These are phyloP conservation scores for Biancaea sappan DNA, from an alignment of 306 rosid genomes.

Conservation along the genomic window DNA sequence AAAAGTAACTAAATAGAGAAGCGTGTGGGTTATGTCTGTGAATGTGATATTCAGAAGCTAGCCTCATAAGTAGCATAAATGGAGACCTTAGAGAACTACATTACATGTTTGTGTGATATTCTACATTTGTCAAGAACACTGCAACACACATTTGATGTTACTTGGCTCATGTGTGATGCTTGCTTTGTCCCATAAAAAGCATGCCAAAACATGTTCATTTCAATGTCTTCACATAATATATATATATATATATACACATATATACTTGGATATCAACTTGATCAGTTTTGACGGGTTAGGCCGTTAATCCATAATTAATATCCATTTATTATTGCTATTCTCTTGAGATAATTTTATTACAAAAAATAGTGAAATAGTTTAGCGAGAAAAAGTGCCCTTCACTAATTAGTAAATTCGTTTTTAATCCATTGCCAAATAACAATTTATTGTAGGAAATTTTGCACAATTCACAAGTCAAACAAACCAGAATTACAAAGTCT, in stretches of 20 bases:
- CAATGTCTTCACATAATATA: conserved; percentile 4
- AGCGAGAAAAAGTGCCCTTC: no score
- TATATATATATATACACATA: neutral
- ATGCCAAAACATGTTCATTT: conserved; percentile 12
- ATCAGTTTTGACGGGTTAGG: neutral
- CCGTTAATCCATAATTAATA: neutral
- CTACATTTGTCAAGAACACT: neutral
- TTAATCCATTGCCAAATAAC: no score
- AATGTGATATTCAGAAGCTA: neutral
- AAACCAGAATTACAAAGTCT: no score
- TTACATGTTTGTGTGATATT: neutral
- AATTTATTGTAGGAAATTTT: no score
- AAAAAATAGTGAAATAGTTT: no score
- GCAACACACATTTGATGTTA: conserved; percentile 1
- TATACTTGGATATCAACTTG: neutral
- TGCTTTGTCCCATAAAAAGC: conserved; percentile 4
- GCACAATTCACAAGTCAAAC: no score
- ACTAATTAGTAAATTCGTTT: no score
- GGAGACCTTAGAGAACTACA: neutral
- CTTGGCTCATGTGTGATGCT: conserved; percentile 7
- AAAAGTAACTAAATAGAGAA: no score
- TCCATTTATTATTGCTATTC: neutral
- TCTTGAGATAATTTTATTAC: neutral
- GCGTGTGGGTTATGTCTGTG: neutral
- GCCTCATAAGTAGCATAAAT: neutral